Conservation (phyloP, 2,329 filamentous ascomycete genomes). For the Corynespora cassiicola region DNA sequence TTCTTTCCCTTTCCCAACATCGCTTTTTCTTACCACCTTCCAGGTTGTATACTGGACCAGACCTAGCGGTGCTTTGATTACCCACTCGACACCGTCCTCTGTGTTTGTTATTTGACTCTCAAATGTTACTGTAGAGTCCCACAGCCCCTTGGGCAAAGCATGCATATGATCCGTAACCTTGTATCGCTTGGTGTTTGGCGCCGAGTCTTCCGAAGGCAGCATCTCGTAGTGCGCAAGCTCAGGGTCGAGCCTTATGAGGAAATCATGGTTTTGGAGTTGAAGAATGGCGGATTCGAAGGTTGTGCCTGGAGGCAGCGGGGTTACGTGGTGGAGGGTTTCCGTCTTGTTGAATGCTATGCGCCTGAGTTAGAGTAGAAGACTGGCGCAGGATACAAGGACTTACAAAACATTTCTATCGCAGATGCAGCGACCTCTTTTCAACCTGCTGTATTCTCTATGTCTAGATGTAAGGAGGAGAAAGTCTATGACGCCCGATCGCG, state of each 20-base stretch:
- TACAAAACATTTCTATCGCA: conserved; percentile 40
- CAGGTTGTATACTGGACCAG: conserved; percentile 40
- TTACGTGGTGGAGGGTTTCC: conserved; percentile 40
- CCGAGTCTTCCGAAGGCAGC: conserved; percentile 23
- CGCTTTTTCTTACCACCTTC: conserved; percentile 30
- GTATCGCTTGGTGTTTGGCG: conserved; percentile 40
- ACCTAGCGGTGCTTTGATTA: conserved; percentile 43
- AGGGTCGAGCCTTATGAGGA: conserved; percentile 45
- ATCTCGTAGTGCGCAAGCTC: conserved; percentile 41
- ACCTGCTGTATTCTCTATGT: no score
- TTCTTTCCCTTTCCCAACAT: conserved; percentile 19
- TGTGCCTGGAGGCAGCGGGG: conserved; percentile 34
- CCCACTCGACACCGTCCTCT: conserved; percentile 40
- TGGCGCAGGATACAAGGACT: conserved; percentile 2
- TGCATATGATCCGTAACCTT: conserved; percentile 47
- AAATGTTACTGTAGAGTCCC: conserved; percentile 44
- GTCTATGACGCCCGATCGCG: no score
- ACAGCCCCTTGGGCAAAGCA: conserved; percentile 41
- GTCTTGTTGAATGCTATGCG: conserved; percentile 38
- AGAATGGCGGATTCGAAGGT: conserved; percentile 26
- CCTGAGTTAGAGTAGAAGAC: background rate
- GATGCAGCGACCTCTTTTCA: no score
- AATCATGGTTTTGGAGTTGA: conserved; percentile 42
- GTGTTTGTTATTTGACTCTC: conserved; percentile 41
- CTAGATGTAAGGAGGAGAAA: no score